These are phyloP conservation scores for Elsinoe australis DNA, from an alignment of 2,329 filamentous ascomycete genomes.

Conservation along the genomic window DNA sequence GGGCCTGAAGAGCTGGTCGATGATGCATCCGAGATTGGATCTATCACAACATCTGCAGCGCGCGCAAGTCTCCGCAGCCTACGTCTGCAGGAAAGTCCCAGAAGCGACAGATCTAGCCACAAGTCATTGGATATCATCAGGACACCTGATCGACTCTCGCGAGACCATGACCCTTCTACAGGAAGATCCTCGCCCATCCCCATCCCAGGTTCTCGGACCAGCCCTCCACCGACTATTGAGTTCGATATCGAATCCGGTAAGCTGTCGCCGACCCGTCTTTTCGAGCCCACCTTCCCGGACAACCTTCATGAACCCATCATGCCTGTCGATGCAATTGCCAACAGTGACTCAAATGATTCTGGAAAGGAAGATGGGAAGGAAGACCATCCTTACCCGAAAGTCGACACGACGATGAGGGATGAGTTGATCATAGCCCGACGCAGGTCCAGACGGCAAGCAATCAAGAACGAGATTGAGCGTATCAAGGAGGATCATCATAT, in stretches of 20 bases:
- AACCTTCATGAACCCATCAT: no score
- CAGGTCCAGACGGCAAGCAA: constrained; percentile 8
- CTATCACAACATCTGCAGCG: constrained; percentile 3
- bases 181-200: constrained; percentile 5
- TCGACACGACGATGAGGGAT: constrained; percentile 5
- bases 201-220: background rate
- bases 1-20: constrained; percentile 14
- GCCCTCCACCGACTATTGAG: constrained; percentile 10
- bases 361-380: no score
- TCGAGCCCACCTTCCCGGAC: no score
- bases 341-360: no score
- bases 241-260: constrained; percentile 15
- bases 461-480: constrained; percentile 11
- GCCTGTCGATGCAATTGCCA: no score
- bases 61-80: constrained; percentile 12
- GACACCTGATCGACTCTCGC: background rate
- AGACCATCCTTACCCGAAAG: background rate
- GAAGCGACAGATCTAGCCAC: constrained; percentile 7
- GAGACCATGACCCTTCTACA: background rate
- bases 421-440: constrained; percentile 11
- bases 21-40: background rate
- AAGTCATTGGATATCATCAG: background rate
- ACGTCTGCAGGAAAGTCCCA: background rate
- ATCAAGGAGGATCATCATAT: constrained; percentile 11
- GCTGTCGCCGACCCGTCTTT: background rate